Conservation (phyloP, 805 yeast genomes). For the Pichia phayaonensis region DNA sequence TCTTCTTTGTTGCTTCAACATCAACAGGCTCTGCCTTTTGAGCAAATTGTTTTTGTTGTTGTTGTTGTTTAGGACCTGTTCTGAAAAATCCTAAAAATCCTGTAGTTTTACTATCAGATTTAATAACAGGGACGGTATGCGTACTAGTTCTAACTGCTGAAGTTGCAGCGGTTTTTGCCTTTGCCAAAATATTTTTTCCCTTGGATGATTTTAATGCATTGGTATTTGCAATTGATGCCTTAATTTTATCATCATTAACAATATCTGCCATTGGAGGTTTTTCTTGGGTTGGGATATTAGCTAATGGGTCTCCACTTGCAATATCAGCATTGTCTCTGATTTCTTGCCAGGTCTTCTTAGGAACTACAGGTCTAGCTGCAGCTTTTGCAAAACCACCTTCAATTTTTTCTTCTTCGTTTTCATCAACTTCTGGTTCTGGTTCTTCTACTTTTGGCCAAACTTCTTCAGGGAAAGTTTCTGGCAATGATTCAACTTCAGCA, state of each 20-base stretch:
- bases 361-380: slow-evolving; percentile 11
- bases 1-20: slow-evolving; percentile 6
- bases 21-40: slow-evolving; percentile 1
- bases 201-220: not conserved
- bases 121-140: slow-evolving; percentile 7
- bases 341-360: slow-evolving; percentile 25
- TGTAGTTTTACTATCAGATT: slow-evolving; percentile 5
- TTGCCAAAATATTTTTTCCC: not conserved
- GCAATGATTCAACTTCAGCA: slow-evolving; percentile 22
- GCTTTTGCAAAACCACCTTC: slow-evolving; percentile 25
- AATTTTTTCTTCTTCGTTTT: slow-evolving; percentile 25
- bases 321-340: slow-evolving; percentile 21
- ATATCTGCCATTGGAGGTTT: slow-evolving; percentile 30
- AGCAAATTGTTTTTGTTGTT: not conserved
- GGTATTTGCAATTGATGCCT: slow-evolving; percentile 8
- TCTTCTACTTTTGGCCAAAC: slow-evolving; percentile 15
- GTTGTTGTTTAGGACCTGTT: not conserved
- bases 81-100: slow-evolving; percentile 10
- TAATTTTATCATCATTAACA: slow-evolving; percentile 17
- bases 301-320: slow-evolving; percentile 30
- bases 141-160: slow-evolving; percentile 7
- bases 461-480: slow-evolving; percentile 17
- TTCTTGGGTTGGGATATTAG: slow-evolving; percentile 32
- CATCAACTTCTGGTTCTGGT: slow-evolving; percentile 15
- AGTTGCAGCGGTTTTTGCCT: not conserved